These are phyloP conservation scores for Microascus cirrosus DNA, from an alignment of 2,329 filamentous ascomycete species.

Conservation along the genomic window DNA sequence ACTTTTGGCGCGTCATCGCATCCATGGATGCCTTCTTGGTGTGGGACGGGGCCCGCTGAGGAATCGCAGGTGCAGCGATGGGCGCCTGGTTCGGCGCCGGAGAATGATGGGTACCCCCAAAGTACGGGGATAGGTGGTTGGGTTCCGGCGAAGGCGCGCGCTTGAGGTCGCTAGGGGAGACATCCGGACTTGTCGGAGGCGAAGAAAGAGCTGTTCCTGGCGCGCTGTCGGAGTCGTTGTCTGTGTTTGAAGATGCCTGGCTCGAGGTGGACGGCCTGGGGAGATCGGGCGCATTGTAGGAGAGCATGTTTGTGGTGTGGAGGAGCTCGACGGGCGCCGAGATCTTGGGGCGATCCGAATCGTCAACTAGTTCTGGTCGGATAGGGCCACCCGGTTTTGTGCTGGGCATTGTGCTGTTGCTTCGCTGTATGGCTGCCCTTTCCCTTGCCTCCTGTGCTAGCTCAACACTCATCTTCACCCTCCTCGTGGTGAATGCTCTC, in stretches of 20 bases:
- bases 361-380: conserved; percentile 14
- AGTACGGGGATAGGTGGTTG: conserved; percentile 59
- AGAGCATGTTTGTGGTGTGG: conserved; percentile 92
- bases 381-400: conserved; percentile 7
- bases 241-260: conserved; percentile 41
- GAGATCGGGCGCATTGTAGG: conserved; percentile 87
- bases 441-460: conserved; percentile 29
- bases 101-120: conserved; percentile 37
- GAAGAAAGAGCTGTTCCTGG: conserved; percentile 43
- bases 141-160: conserved; percentile 44
- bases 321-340: conserved; percentile 78
- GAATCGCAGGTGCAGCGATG: conserved; percentile 53
- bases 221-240: conserved; percentile 62
- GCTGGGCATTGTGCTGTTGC: conserved; percentile 23
- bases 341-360: conserved; percentile 53
- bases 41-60: conserved; percentile 71
- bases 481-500: conserved; percentile 61
- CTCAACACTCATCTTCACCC: conserved; percentile 41
- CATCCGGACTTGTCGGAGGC: conserved; percentile 58
- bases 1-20: conserved; percentile 55
- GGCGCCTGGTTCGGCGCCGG: conserved; percentile 24
- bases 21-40: conserved; percentile 76
- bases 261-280: conserved; percentile 33
- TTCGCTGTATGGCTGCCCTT: conserved; percentile 28
- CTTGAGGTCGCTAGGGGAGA: conserved; percentile 38